Evolutionary conservation across 2,329 filamentous ascomycete genomes (phyloP).

Genomic region (Nothopassalora personata): DNA sequence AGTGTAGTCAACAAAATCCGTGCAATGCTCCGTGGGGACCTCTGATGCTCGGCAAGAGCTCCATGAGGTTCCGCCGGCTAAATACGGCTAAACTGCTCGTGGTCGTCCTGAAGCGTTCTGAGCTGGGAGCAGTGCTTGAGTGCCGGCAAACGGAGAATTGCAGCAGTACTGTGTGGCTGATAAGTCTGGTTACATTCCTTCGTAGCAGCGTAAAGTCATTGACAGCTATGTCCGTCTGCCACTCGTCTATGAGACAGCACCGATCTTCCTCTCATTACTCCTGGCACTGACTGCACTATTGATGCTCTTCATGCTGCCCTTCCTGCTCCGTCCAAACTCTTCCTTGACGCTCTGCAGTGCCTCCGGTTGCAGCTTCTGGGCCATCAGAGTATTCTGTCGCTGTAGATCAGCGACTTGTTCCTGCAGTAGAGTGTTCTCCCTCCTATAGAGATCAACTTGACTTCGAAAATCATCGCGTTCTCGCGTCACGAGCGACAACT

Average conservation of each 20-base stretch:
- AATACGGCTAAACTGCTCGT: slow-evolving; percentile 1
- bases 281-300: not conserved
- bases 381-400: slow-evolving; percentile 52
- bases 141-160: not conserved
- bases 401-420: slow-evolving; percentile 52
- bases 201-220: not conserved
- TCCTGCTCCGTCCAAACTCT: slow-evolving; percentile 9
- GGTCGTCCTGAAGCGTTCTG: not conserved
- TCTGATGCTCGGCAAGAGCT: not conserved
- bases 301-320: slow-evolving; percentile 16
- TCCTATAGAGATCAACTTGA: slow-evolving; percentile 43
- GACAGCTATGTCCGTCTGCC: not conserved
- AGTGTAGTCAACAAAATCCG: not conserved
- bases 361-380: slow-evolving; percentile 35
- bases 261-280: not conserved
- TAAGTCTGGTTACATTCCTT: not conserved
- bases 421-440: slow-evolving; percentile 48
- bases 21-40: not conserved
- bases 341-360: slow-evolving; percentile 21
- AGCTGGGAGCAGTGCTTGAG: not conserved
- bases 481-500: slow-evolving; percentile 42
- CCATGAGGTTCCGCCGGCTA: slow-evolving; percentile 1
- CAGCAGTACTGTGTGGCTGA: not conserved
- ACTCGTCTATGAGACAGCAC: not conserved
- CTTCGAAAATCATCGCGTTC: slow-evolving; percentile 45